Base-by-base conservation (phyloP, 148 eudicot genomes). In the Drosera capensis region DNA sequence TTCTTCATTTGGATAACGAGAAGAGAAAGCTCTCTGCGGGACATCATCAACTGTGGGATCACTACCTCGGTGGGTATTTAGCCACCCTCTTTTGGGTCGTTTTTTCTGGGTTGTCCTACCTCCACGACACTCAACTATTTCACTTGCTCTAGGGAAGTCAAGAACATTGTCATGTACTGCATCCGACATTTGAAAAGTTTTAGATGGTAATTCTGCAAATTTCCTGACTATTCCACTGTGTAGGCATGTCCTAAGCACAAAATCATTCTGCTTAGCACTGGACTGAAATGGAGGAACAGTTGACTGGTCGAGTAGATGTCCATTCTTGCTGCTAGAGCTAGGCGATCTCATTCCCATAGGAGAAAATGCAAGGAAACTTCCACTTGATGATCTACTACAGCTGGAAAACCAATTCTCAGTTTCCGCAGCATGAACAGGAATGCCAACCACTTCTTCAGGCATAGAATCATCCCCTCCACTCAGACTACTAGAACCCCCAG, bases 261-360 rank as follows among this genome's bases (percentile, higher is more conserved):
- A 40, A 40, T 16, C 31, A 8, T 51, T 62, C 35, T 19, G 48
- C n/a, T 49, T 46, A 15, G 46, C 23, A 19, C 49, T 60, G 50
- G 46, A 46, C 45, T 57, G 65, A 19, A 45, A 29, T 14, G 49
- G 49, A 23, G 25, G 59, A 54, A 19, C 31, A 57, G 53, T 34
- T 15, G 55, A 48, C 43, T 26, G 41, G 40, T 17, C 48, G 48
- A 45, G 47, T 48, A 58, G 45, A 26, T 23, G 44, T 17, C 57
- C 16, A 1, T 59, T 55, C 25, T 61, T 53, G 47, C n/a, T n/a
- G n/a, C 60, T 58, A 5, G 44, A 45, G 40, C 64, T 60, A 42
- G 51, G 35, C 12, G 55, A 56, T 49, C 48, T 66, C 23, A 14
- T 54, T 34, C 59, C 58, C 46, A 62, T 57, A 23, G 58, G 57